Conservation (phyloP, 345 rosid genomes). For the Rhodamnia rubescens region DNA sequence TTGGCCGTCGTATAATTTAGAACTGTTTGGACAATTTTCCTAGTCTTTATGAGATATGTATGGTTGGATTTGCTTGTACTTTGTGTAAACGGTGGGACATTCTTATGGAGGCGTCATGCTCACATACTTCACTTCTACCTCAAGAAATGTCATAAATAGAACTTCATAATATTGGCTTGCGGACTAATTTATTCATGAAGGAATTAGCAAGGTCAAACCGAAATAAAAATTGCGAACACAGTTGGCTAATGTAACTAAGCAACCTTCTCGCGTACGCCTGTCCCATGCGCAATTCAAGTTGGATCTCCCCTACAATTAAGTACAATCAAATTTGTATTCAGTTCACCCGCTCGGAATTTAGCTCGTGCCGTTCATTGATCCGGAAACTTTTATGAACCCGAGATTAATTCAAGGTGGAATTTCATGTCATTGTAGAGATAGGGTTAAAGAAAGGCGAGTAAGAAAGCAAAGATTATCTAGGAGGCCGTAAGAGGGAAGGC, state of each 20-base stretch:
- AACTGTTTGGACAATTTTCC: too few relatives aligned
- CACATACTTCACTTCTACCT: not conserved
- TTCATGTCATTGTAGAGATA: not conserved
- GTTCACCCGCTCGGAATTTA: not conserved
- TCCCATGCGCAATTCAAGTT: not conserved
- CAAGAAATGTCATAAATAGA: not conserved
- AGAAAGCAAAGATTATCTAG: not conserved
- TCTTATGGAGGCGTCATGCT: not conserved
- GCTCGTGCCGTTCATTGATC: not conserved
- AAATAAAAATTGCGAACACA: not conserved
- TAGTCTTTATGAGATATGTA: not conserved
- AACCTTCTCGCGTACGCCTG: not conserved
- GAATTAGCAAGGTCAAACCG: not conserved
- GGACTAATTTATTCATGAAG: not conserved
- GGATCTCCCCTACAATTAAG: not conserved
- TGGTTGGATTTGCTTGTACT: not conserved
- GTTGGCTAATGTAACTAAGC: not conserved
- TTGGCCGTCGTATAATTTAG: too few relatives aligned
- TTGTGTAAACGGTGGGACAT: not conserved
- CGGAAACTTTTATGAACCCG: not conserved
- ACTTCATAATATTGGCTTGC: not conserved
- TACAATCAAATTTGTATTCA: not conserved
- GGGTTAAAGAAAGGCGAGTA: not conserved
- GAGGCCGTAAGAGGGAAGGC: not conserved
- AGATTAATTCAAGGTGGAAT: not conserved